A percentile compares a stretch with the other conserved stretches of the same genome.
These are phyloP conservation scores for Ceratocystis alfenasii DNA, from an alignment of 2,329 filamentous ascomycete genomes.

Conservation along the genomic window DNA sequence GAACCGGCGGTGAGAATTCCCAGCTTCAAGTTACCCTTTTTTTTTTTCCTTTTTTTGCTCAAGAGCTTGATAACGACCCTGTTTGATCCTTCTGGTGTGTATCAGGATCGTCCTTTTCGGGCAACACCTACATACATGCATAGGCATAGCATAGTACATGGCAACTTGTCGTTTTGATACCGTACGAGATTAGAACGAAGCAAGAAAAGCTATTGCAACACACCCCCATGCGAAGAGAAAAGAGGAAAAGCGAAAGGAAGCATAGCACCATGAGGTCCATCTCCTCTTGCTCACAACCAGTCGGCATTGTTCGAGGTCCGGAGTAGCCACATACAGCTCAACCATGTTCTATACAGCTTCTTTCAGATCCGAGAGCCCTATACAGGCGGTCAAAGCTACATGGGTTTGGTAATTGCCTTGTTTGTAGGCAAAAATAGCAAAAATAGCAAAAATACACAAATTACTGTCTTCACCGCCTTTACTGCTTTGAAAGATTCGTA, in stretches of 20 bases:
- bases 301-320: no score
- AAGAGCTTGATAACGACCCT: background rate
- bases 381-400: background rate
- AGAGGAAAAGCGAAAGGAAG: no score
- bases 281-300: background rate
- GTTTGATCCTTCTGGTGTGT: background rate
- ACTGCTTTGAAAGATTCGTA: background rate
- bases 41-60: no score
- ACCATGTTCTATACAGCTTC: background rate
- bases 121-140: background rate
- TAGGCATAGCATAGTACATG: background rate
- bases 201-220: background rate
- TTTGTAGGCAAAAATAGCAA: background rate
- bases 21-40: background rate
- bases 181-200: background rate
- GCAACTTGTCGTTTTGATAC: background rate
- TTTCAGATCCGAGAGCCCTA: conserved; percentile 3
- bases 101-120: background rate
- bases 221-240: no score
- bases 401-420: background rate
- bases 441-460: no score
- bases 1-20: background rate
- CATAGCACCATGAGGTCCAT: background rate
- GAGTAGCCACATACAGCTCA: background rate
- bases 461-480: no score